Evolutionary conservation across 2,329 filamentous ascomycete genomes (phyloP), one percentile per base, ranked within the genome.

Genomic region (Xylaria sp.): DNA sequence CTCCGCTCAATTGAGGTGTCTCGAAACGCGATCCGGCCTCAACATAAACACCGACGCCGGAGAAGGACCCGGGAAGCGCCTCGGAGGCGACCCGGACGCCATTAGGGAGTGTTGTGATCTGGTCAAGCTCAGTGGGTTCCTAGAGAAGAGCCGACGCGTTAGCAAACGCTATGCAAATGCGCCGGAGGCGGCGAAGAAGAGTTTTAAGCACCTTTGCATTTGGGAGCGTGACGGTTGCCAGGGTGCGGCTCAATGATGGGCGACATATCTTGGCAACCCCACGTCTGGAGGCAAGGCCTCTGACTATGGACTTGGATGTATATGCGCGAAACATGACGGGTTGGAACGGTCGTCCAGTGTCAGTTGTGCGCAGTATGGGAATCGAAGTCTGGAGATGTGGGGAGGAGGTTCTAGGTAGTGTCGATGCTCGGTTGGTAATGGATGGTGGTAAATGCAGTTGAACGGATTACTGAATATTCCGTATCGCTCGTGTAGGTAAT

Each of bases 11-110:
- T 52, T 86, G 86, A 48, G 87, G 83, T 72, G 90, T 93, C 76
- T 99, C 94, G 78, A 94, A 97, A 66, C 94, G 86, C 57, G 94
- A 97, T 13, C 94, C 94, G 35, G 91, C 92, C 74, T 97, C 92
- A 71, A 99, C 85, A 77, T 97, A 99, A 63, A 97, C 91, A 50
- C 94, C 94, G 13, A 99, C 89, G 54, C 92, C 94, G 3, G 92
- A 90, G 75, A 99, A 99, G 67, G 92, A 92, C 48, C 94, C 94
- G 1, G 93, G 92, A 9, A 97, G 83, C 59, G 92, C 92, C 74
- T 99, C 94, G 50, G 93, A 96, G 23, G 94, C 94, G 60, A 99
- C 91, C 59, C 93, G 90, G 66, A 99, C 79, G 71, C 94, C 94
- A 82, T 99, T 99, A 54, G 91, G 80, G 13, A 99, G 84, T 1